Percentiles rank a stretch among this genome's conserved stretches.
Conservation (phyloP, 2,329 filamentous ascomycete genomes). For the Aureobasidium sp. region DNA sequence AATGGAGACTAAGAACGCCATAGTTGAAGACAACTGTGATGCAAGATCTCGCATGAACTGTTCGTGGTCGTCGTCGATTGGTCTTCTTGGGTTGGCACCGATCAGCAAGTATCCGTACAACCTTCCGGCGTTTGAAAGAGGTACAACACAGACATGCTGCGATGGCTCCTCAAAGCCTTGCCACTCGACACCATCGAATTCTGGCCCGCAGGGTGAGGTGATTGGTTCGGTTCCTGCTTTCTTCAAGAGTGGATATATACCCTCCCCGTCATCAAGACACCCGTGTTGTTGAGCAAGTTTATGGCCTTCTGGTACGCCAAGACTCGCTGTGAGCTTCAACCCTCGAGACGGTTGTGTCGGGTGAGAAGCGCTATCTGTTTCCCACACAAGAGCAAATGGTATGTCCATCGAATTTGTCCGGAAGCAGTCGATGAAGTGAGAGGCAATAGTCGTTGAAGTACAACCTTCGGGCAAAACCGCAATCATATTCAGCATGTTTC, state of each 20-base stretch:
- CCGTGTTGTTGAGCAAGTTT: neutral
- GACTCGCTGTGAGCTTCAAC: neutral
- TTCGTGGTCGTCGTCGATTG: constrained; percentile 14
- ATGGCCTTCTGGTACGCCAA: neutral
- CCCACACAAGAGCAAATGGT: neutral
- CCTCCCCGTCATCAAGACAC: neutral
- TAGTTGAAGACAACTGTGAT: constrained; percentile 8
- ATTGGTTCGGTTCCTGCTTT: neutral
- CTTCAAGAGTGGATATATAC: neutral
- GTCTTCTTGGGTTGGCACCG: constrained; percentile 10
- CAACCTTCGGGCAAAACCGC: neutral
- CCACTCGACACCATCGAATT: constrained; percentile 18
- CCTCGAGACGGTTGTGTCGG: neutral
- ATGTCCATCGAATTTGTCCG: neutral
- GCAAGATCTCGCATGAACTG: constrained; percentile 14
- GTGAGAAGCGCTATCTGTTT: neutral
- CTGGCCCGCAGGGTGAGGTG: neutral
- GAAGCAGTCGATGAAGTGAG: neutral
- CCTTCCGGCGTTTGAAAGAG: neutral
- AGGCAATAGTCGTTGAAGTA: neutral
- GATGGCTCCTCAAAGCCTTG: constrained; percentile 18
- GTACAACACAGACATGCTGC: constrained; percentile 4
- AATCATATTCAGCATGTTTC: constrained; percentile 9
- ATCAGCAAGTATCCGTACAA: constrained; percentile 12
- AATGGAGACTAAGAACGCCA: constrained; percentile 1